Conservation (phyloP, 805 yeast genomes). For the Nakazawaea siamensis region DNA sequence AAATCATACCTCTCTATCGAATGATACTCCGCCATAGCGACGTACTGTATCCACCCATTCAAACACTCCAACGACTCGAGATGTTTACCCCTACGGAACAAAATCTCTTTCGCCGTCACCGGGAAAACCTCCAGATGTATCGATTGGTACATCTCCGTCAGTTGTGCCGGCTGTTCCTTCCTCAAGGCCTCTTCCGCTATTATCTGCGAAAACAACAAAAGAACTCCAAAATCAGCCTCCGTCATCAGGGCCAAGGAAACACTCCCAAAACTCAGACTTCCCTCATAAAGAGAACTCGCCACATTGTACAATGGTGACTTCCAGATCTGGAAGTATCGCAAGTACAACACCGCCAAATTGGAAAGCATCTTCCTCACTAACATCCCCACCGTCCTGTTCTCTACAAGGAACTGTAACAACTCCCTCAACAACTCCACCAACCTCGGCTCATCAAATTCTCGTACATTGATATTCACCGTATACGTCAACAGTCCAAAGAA, state of each 20-base stretch:
- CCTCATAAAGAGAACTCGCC: slow-evolving; percentile 10
- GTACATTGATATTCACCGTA: slow-evolving; percentile 41
- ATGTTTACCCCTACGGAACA: slow-evolving; percentile 3
- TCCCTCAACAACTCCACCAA: not conserved
- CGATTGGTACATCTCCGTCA: slow-evolving; percentile 25
- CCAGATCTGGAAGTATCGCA: slow-evolving; percentile 30
- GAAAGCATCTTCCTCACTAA: slow-evolving; percentile 54
- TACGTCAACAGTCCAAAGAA: slow-evolving; percentile 81
- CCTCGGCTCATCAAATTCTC: not conserved
- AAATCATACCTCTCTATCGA: slow-evolving; percentile 21
- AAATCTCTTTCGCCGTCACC: slow-evolving; percentile 17
- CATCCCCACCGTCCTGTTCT: slow-evolving; percentile 17
- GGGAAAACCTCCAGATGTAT: slow-evolving; percentile 29
- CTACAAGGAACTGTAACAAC: slow-evolving; percentile 12
- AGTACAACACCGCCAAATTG: slow-evolving; percentile 40
- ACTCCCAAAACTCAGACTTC: not conserved
- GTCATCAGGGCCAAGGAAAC: not conserved
- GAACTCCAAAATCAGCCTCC: slow-evolving; percentile 11
- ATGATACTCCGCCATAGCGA: slow-evolving; percentile 27
- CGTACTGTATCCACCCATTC: slow-evolving; percentile 28
- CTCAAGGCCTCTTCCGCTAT: slow-evolving; percentile 44
- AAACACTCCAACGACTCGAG: slow-evolving; percentile 19
- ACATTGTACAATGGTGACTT: slow-evolving; percentile 28
- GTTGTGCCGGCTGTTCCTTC: slow-evolving; percentile 19
- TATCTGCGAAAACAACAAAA: slow-evolving; percentile 32